A percentile compares a stretch with the other conserved stretches of the same genome.
Evolutionary conservation across 2,329 filamentous ascomycete genomes (phyloP).

Genomic region (Penicillium sp.): DNA sequence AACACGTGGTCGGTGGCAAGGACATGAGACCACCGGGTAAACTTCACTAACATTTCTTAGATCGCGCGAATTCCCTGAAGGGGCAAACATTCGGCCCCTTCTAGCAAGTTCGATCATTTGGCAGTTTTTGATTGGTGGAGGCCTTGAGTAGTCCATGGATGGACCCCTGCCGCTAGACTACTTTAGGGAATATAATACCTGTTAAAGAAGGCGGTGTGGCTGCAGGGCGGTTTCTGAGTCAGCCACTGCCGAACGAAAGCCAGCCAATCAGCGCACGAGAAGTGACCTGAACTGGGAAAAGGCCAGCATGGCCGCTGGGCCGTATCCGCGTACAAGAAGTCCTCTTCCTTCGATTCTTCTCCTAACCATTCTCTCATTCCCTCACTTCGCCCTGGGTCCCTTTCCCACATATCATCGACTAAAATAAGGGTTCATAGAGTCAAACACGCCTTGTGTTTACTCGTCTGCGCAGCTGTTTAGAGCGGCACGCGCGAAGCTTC

Average conservation of each 20-base stretch:
- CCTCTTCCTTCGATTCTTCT: slow-evolving; percentile 18
- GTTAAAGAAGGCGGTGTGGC: slow-evolving; percentile 19
- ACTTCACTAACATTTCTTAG: background rate
- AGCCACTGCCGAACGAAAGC: slow-evolving; percentile 6
- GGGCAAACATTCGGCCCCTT: slow-evolving; percentile 18
- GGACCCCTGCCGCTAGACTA: slow-evolving; percentile 1
- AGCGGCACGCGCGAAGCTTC: slow-evolving; percentile 5
- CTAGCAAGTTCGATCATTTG: slow-evolving; percentile 32
- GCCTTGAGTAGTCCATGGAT: background rate
- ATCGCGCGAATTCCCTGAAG: background rate
- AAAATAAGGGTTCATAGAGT: slow-evolving; percentile 18
- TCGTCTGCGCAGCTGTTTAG: slow-evolving; percentile 11
- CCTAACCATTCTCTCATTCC: slow-evolving; percentile 18
- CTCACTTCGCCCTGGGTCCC: slow-evolving; percentile 18
- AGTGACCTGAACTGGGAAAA: slow-evolving; percentile 44
- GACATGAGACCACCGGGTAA: slow-evolving; percentile 6
- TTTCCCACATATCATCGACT: slow-evolving; percentile 10
- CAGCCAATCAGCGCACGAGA: slow-evolving; percentile 36
- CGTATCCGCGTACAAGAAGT: slow-evolving; percentile 34
- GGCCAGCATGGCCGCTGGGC: slow-evolving; percentile 43
- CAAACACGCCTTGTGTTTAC: slow-evolving; percentile 13
- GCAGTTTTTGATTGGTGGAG: slow-evolving; percentile 16
- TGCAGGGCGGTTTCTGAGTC: slow-evolving; percentile 24
- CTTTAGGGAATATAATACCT: background rate
- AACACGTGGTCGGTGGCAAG: slow-evolving; percentile 1